Evolutionary conservation across 768 basidiomycete species (phyloP), one percentile per base, ranked within the genome.

Genomic region (Tulasnella sp.): DNA sequence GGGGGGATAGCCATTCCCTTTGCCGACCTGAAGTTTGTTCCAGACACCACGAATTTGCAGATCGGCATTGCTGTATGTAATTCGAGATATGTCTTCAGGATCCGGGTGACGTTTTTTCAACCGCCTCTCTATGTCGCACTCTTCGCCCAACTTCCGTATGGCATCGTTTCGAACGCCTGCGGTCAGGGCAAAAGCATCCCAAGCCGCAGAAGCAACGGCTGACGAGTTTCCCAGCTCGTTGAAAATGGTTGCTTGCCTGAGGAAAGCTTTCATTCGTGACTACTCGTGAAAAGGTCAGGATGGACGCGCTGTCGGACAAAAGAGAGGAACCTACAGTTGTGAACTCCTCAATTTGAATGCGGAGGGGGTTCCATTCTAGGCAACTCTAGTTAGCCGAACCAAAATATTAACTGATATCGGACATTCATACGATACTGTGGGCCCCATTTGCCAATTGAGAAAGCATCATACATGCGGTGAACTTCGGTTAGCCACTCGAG

Each of bases 1-100:
- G 83, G 83, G 27, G 84, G 83, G 62, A 42, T 81, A 83, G 82
- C 84, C 24, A 84, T 78, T 68, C 2, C 78, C 81, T 71, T 68
- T 68, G 19, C 62, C 31, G 18, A 83, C 79, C 42, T 46, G 38
- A 46, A 87, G 79, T 79, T 86, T 85, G 79, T 82, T 80, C 87
- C 86, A 87, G 0, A 85, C 86, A 1, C 87, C 87, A 4, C 82
- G 83, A 8, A 86, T 80, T 75, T 88, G 87, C 14, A 85, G 72
- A 24, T 81, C 79, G 56, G 48, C 42, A 48, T 48, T 21, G 27
- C 34, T 18, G 40, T 48, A 46, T 48, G 18, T 21, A 27, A 75
- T 39, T 31, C 27, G n/a, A 16, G 39, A 31, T 40, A 74, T 48
- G 36, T 71, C 27, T 24, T 52, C 34, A 34, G 48, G 71, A 18